These are phyloP conservation scores for Aureobasidium sp. DNA, from an alignment of 2,329 filamentous ascomycete genomes.

Conservation along the genomic window DNA sequence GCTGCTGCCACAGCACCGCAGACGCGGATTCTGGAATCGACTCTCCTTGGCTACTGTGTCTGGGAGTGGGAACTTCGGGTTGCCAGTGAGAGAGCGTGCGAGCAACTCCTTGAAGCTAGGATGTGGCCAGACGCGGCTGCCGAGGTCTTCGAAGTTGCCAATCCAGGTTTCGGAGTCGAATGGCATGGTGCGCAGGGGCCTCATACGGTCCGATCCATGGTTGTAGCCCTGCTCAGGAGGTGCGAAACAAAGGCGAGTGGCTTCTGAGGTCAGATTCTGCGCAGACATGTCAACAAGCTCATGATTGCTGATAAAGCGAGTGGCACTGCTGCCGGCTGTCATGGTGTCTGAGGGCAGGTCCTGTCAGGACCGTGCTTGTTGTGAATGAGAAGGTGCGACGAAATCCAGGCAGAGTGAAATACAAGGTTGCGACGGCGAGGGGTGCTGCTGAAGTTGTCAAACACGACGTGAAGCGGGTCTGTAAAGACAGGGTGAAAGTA, in stretches of 20 bases:
- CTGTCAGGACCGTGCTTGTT: neutral
- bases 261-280: too few relatives aligned
- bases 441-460: neutral
- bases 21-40: neutral
- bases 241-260: neutral
- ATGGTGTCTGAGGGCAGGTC: neutral
- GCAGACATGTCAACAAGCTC: neutral
- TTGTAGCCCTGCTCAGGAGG: neutral
- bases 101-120: neutral
- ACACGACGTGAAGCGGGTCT: neutral
- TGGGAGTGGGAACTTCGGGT: neutral
- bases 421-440: neutral
- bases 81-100: neutral
- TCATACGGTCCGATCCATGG: neutral
- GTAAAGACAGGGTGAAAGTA: neutral
- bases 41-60: neutral
- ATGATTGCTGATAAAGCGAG: neutral
- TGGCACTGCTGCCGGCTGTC: neutral
- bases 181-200: neutral
- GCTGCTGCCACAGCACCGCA: neutral
- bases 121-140: constrained; percentile 3
- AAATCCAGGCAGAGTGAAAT: neutral
- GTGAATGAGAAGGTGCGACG: neutral
- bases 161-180: neutral
- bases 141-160: neutral